phyloP scores from a whole-genome alignment of 352 stramenopile genomes.

The Globisporangium acanthophoron region DNA sequence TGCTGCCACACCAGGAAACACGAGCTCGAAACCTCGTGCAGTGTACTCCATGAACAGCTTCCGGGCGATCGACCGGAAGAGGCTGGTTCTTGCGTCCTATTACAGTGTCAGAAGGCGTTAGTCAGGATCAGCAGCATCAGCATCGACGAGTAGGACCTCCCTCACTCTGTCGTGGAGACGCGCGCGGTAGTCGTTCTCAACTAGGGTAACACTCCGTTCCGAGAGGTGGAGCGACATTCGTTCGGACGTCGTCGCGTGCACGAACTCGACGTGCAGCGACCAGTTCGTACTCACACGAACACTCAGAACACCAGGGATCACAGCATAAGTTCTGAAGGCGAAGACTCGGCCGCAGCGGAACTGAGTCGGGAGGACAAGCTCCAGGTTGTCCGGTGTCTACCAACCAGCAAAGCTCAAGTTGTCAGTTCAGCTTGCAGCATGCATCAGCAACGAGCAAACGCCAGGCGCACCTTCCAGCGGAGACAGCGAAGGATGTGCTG shows the following conservation, averaged over 20 bases:
- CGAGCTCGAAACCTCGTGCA: conserved; percentile 31
- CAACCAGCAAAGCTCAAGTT: background rate
- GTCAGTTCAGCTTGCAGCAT: no score
- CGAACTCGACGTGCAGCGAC: conserved; percentile 19
- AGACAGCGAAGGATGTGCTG: conserved; percentile 14
- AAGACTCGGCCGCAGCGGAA: conserved; percentile 27
- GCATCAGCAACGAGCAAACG: background rate
- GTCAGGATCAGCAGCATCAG: background rate
- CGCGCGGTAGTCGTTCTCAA: conserved; percentile 13
- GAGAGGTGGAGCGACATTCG: conserved; percentile 7
- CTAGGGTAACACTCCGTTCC: conserved; percentile 11
- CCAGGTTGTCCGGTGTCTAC: conserved; percentile 2
- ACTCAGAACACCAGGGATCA: conserved; percentile 25
- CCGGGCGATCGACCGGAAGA: conserved; percentile 22
- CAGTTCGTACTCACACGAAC: conserved; percentile 21
- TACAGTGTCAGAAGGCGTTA: background rate
- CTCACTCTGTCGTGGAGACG: conserved; percentile 13
- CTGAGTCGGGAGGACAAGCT: conserved; percentile 24
- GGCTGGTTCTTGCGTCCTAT: background rate
- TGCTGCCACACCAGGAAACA: conserved; percentile 31
- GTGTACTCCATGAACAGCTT: conserved; percentile 46
- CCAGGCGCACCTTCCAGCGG: conserved; percentile 20
- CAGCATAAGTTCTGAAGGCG: conserved; percentile 26
- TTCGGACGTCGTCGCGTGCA: conserved; percentile 13
- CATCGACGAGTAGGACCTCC: background rate